These are phyloP conservation scores for Ogataea ramenticola DNA, from an alignment of 805 yeast species.

Conservation along the genomic window DNA sequence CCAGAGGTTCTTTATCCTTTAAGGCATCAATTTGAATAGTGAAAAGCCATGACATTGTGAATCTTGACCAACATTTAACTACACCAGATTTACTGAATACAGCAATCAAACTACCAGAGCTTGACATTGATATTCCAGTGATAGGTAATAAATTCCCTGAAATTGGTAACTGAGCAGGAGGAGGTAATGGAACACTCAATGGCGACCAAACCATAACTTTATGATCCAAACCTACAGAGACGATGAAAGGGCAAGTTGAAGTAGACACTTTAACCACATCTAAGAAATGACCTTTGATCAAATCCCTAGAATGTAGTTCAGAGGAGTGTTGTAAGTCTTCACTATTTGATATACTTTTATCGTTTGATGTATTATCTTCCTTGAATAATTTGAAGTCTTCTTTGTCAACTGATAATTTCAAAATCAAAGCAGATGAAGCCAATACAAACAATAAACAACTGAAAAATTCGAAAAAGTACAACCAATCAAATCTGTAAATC, in stretches of 20 bases:
- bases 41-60: slow-evolving; percentile 52
- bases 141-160: slow-evolving; percentile 53
- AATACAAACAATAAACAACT: slow-evolving; percentile 43
- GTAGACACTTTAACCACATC: slow-evolving; percentile 60
- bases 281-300: slow-evolving; percentile 44
- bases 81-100: slow-evolving; percentile 45
- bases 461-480: slow-evolving; percentile 50
- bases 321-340: slow-evolving; percentile 7
- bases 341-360: slow-evolving; percentile 5
- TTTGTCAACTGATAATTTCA: slow-evolving; percentile 31
- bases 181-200: slow-evolving; percentile 37
- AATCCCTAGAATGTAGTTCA: slow-evolving; percentile 29
- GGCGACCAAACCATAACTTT: slow-evolving; percentile 72
- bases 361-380: slow-evolving; percentile 1
- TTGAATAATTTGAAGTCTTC: slow-evolving; percentile 10
- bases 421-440: slow-evolving; percentile 38
- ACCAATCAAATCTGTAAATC: slow-evolving; percentile 38
- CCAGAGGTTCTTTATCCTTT: slow-evolving; percentile 35
- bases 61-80: slow-evolving; percentile 56
- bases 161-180: slow-evolving; percentile 36
- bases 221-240: slow-evolving; percentile 70
- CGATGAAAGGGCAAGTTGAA: slow-evolving; percentile 56
- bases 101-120: slow-evolving; percentile 51
- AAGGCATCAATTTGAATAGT: slow-evolving; percentile 34
- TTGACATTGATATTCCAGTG: slow-evolving; percentile 47